Evolutionary conservation across 257 asterid species (phyloP), one percentile per base, ranked within the genome.

Genomic region (Marsdenia floribunda): DNA sequence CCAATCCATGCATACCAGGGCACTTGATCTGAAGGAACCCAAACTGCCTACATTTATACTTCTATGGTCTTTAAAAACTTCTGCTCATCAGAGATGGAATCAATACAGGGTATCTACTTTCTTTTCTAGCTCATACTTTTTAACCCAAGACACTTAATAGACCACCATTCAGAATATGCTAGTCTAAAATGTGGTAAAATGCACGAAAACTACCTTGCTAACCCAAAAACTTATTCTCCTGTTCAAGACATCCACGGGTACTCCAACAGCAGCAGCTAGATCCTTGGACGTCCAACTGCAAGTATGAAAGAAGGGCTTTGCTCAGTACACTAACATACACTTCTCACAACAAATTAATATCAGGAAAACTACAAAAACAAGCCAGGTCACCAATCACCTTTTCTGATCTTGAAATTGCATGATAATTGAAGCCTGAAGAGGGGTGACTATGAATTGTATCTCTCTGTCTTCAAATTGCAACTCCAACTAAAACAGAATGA

Each of bases 401-500:
- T 86, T 81, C 77, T 92, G 90, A 75, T 94, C 97, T 87, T 94
- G 90, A 87, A 94, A 94, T 73, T 89, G 96, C 86, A 89, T 73
- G 74, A 94, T 94, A 74, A 94, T 92, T 74, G 98, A 83, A 77
- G 99, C 96, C 79, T 92, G 99, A 68, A 94, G 88, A 54, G 99
- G 97, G 40, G 99, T 88, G 78, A 89, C 97, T 0, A 80, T 87
- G 82, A 92, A 90, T 70, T 85, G 97, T 79, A 90, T 72, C 58
- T 78, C 87, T 82, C 92, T 85, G 78, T 88, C 97, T 82, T 87
- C 97, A 81, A 92, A 94, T 85, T 94, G 89, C 86, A 94, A 88
- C 88, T 92, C 99, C 88, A 94, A 86, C 99, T 94, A 84, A 73
- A 77, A 75, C 53, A 81, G 73, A 75, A 74, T 63, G 75, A 76